phyloP scores from a whole-genome alignment of 2,329 filamentous ascomycete species.

The Aspergillus tubingensis region DNA sequence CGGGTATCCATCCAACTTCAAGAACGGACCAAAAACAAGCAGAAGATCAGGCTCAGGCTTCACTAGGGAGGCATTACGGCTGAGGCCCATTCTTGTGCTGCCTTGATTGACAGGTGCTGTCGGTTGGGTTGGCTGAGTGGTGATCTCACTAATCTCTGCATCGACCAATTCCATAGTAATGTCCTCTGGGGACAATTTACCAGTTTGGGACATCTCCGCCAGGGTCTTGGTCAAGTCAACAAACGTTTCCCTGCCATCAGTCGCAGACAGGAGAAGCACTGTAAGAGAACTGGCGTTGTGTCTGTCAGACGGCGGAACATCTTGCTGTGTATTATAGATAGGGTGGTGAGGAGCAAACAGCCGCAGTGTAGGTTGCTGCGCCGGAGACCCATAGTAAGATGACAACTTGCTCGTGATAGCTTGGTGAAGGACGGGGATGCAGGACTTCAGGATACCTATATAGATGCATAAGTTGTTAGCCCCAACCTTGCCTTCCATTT shows the following conservation, averaged over 20 bases:
- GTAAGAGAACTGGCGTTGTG: constrained; percentile 47
- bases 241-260: constrained; percentile 89
- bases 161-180: constrained; percentile 86
- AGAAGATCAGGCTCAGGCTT: constrained; percentile 89
- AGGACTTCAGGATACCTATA: constrained; percentile 81
- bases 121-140: constrained; percentile 31
- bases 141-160: constrained; percentile 72
- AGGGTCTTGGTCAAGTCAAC: constrained; percentile 95
- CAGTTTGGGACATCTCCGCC: constrained; percentile 89
- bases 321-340: constrained; percentile 35
- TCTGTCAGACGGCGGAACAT: constrained; percentile 20
- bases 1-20: constrained; percentile 87
- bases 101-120: constrained; percentile 4
- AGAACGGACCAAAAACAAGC: constrained; percentile 79
- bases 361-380: constrained; percentile 68
- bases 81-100: neutral
- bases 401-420: constrained; percentile 77
- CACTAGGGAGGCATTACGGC: constrained; percentile 45
- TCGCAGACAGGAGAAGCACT: constrained; percentile 78
- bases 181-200: constrained; percentile 77
- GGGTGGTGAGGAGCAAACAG: constrained; percentile 71
- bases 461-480: neutral
- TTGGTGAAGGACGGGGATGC: constrained; percentile 80
- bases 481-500: neutral
- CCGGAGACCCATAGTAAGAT: constrained; percentile 76